Percentiles rank a stretch among this genome's conserved stretches.
phyloP scores from a whole-genome alignment of 495 filamentous ascomycete genomes.

The Tirmania nivea region DNA sequence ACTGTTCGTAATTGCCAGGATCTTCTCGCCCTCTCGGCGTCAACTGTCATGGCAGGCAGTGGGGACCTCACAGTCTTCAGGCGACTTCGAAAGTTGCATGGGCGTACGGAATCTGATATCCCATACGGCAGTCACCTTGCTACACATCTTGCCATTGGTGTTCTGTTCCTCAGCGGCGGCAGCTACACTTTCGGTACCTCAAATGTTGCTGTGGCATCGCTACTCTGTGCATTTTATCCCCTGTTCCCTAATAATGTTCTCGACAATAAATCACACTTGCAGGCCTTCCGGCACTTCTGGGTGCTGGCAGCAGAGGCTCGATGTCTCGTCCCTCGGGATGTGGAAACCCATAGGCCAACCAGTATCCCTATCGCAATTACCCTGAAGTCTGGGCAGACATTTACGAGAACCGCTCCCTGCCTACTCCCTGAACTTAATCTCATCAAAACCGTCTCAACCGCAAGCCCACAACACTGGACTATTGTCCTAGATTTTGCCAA shows the following conservation, averaged over 20 bases:
- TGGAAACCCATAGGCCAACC: slow-evolving; percentile 58
- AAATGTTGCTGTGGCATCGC: slow-evolving; percentile 59
- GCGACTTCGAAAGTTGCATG: slow-evolving; percentile 69
- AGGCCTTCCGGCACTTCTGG: slow-evolving; percentile 97
- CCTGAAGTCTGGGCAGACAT: slow-evolving; percentile 27
- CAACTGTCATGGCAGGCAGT: slow-evolving; percentile 85
- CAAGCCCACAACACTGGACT: slow-evolving; percentile 60
- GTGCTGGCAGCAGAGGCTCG: slow-evolving; percentile 77
- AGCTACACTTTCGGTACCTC: slow-evolving; percentile 82
- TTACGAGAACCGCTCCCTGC: slow-evolving; percentile 42
- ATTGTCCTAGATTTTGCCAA: slow-evolving; percentile 55
- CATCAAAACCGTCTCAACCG: slow-evolving; percentile 44
- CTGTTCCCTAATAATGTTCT: slow-evolving; percentile 71
- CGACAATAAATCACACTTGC: slow-evolving; percentile 82
- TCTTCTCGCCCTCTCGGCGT: slow-evolving; percentile 53
- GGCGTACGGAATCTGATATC: slow-evolving; percentile 61
- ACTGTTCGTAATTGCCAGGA: slow-evolving; percentile 82
- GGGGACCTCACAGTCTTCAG: slow-evolving; percentile 79
- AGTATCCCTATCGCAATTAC: slow-evolving; percentile 44
- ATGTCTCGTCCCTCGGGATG: slow-evolving; percentile 67
- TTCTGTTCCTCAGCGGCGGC: slow-evolving; percentile 78
- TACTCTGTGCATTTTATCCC: slow-evolving; percentile 85
- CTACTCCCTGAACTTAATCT: slow-evolving; percentile 59
- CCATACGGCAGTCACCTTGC: slow-evolving; percentile 89
- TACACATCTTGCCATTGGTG: slow-evolving; percentile 72